Base-by-base conservation (phyloP, 2,329 filamentous ascomycete species). In the Fusarium burgessii region DNA sequence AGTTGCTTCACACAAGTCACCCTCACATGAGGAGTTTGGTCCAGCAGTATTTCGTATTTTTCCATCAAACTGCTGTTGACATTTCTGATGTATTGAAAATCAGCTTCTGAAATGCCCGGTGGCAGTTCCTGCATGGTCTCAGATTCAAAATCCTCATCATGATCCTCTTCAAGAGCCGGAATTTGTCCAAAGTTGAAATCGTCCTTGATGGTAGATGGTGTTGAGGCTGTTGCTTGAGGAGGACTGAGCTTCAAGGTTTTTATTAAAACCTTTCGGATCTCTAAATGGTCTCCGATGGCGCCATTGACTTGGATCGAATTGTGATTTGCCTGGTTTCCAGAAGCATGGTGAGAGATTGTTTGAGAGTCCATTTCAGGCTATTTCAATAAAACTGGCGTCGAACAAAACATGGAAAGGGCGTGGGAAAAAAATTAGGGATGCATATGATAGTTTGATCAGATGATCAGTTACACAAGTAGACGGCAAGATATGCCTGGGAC, bases 141-240 rank as follows among this genome's bases (percentile, higher is more conserved):
- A 2, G 25, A 36, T 9, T 36, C 36, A 17, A 12, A 23, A 6
- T 32, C 42, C 3, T 42, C 29, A 14, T 57, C 35, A 4, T 47
- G 35, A 7, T 62, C 58, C 14, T 57, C 51, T 11, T 62, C 51
- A 10, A 57, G 51, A 13, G 51, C 35, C 15, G 43, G 58, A 17
- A 62, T 57, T 14, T 18, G 33, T 13, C 58, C 58, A 23, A 62
- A 49, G 29, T 57, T 15, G 36, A 62, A 62, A 6, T 57, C 36
- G 3, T 57, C 42, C 15, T 23, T 47, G n/a, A 12, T 15, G 10
- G 33, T 14, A 49, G 42, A 15, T 23, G 14, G 8, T 7, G 10
- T 6, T 11, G 42, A 11, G 5, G 27, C 8, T 7, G 18, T 9
- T n/a, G 4, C 25, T n/a, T 35, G 20, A 23, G 15, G 4, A 4